phyloP scores from a whole-genome alignment of 2,329 filamentous ascomycete genomes.

The Fusarium sp. region DNA sequence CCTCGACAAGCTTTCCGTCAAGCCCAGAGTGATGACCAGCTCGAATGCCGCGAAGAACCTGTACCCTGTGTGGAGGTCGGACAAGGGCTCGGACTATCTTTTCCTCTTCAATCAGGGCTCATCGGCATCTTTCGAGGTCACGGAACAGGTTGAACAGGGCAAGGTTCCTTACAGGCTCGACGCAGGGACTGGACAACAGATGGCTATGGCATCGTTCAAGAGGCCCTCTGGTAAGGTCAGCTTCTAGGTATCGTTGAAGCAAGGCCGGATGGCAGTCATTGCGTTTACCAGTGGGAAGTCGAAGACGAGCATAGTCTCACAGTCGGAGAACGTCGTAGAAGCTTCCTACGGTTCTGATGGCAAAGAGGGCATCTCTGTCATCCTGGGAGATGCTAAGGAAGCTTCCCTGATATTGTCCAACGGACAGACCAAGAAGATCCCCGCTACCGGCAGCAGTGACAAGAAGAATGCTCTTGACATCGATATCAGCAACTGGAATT shows the following conservation, averaged over 20 bases:
- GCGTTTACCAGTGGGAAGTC: neutral
- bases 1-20: fast-evolving
- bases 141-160: neutral
- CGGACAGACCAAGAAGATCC: neutral
- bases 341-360: neutral
- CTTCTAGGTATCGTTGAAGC: neutral
- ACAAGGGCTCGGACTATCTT: neutral
- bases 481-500: neutral
- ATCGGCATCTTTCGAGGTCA: neutral
- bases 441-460: fast-evolving
- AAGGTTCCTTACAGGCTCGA: neutral
- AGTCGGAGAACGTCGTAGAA: fast-evolving
- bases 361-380: neutral
- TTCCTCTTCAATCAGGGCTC: neutral
- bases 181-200: neutral
- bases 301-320: neutral
- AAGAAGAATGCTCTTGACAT: neutral
- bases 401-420: neutral
- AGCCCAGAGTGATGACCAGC: fast-evolving
- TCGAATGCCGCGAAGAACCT: neutral
- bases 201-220: neutral
- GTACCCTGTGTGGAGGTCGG: neutral
- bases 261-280: fast-evolving
- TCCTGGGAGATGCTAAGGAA: neutral
- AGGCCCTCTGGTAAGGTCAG: fast-evolving